Evolutionary conservation across 768 basidiomycete species (phyloP).

Genomic region (Albatrellus ellisii): DNA sequence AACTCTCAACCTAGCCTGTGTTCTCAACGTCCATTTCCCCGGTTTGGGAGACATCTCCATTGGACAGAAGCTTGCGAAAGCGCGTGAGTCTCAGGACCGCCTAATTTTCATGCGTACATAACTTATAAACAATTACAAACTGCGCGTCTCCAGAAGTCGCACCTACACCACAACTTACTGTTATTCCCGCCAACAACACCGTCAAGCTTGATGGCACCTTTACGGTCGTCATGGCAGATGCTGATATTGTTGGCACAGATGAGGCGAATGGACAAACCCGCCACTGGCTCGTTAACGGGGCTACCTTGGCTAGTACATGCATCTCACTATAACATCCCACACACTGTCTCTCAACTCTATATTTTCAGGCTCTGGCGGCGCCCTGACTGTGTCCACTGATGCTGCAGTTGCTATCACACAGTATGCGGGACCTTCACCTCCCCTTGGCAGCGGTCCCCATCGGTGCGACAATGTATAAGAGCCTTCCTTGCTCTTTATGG

Average conservation of each 20-base stretch:
- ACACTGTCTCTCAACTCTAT: neutral
- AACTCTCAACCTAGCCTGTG: conserved; percentile 47
- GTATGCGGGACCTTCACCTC: conserved; percentile 63
- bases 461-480: conserved; percentile 28
- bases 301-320: conserved; percentile 30
- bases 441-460: conserved; percentile 59
- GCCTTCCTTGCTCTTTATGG: neutral
- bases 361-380: conserved; percentile 1
- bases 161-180: conserved; percentile 36
- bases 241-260: conserved; percentile 50
- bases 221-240: conserved; percentile 69
- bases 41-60: conserved; percentile 36
- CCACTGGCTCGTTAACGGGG: conserved; percentile 74
- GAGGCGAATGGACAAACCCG: conserved; percentile 47
- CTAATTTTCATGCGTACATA: neutral
- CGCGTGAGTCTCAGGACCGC: conserved; percentile 30
- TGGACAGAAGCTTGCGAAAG: conserved; percentile 44
- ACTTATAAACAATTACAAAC: too few species aligned
- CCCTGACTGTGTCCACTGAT: conserved; percentile 25
- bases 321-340: neutral
- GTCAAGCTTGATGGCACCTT: conserved; percentile 34
- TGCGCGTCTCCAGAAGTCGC: conserved; percentile 35
- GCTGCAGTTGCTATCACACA: conserved; percentile 40
- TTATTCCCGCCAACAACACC: conserved; percentile 38
- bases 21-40: conserved; percentile 38